phyloP scores from a whole-genome alignment of 2,329 filamentous ascomycete genomes.

The Hymenoscyphus fraxineus region DNA sequence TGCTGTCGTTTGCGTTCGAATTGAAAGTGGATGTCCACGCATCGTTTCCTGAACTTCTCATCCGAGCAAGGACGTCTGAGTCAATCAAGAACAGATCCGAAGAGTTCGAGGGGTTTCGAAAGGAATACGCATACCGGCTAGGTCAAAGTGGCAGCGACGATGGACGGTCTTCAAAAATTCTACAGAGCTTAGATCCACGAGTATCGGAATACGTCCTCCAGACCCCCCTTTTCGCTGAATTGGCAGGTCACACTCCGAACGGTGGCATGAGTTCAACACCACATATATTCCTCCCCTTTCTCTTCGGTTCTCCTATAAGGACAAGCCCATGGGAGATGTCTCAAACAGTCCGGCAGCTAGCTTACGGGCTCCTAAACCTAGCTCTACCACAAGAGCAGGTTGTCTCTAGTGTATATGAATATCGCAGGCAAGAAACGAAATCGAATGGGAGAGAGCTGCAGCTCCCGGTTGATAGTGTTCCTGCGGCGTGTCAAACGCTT shows the following conservation, averaged over 20 bases:
- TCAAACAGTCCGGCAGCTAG: constrained; percentile 46
- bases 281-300: constrained; percentile 60
- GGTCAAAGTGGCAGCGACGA: not conserved
- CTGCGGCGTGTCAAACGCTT: constrained; percentile 25
- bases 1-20: constrained; percentile 39
- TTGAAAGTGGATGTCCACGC: constrained; percentile 27
- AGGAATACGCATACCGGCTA: constrained; percentile 23
- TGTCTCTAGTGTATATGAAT: constrained; percentile 27
- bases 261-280: constrained; percentile 18
- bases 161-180: constrained; percentile 3
- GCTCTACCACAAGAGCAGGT: constrained; percentile 29
- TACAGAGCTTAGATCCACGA: constrained; percentile 43
- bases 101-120: constrained; percentile 26
- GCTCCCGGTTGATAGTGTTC: constrained; percentile 24
- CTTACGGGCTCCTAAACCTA: constrained; percentile 50
- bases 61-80: constrained; percentile 22
- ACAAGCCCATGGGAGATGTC: constrained; percentile 56
- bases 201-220: constrained; percentile 49
- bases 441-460: constrained; percentile 29
- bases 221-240: constrained; percentile 29
- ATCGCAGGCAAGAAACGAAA: constrained; percentile 28
- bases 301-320: constrained; percentile 54
- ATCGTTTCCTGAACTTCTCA: constrained; percentile 27
- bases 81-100: constrained; percentile 18
- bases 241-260: constrained; percentile 30